These are phyloP conservation scores for Chrysanthemum seticuspe DNA, from an alignment of 129 eudicot species.

Conservation along the genomic window DNA sequence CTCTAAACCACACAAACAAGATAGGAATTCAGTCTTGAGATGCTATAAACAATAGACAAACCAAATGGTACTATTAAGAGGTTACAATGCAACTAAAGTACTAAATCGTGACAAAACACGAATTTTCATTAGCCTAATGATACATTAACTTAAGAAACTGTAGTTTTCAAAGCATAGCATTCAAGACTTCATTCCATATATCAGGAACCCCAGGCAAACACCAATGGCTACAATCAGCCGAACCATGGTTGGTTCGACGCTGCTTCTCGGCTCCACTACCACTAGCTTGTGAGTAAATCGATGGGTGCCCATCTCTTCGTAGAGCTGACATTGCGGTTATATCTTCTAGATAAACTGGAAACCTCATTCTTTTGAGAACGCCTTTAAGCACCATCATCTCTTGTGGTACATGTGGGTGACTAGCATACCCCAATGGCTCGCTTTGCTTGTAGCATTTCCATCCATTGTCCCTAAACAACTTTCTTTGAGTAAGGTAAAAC, in stretches of 20 bases:
- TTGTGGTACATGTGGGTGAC: conserved; percentile 65
- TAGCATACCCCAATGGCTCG: conserved; percentile 61
- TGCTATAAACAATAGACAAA: no score
- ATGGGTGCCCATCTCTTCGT: conserved; percentile 81
- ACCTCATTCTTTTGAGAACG: conserved; percentile 63
- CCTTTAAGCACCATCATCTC: conserved; percentile 56
- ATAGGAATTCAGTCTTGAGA: no score
- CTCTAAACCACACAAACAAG: no score
- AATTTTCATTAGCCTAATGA: conserved; percentile 18
- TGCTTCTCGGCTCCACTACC: conserved; percentile 41
- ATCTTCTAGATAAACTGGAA: conserved; percentile 69
- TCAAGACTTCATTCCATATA: conserved; percentile 75
- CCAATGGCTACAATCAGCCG: conserved; percentile 92
- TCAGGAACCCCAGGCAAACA: conserved; percentile 95
- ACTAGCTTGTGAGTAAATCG: conserved; percentile 51
- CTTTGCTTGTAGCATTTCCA: conserved; percentile 75
- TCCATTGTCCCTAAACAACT: conserved; percentile 62
- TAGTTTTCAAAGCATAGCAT: conserved; percentile 47
- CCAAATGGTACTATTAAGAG: neutral
- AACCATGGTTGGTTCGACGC: conserved; percentile 29
- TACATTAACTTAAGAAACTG: neutral
- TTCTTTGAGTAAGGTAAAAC: conserved; percentile 14
- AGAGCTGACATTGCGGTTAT: conserved; percentile 65
- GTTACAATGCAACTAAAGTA: conserved; percentile 17
- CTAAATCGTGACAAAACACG: neutral